Conservation (phyloP, 768 basidiomycete genomes). For the Chiua virens region DNA sequence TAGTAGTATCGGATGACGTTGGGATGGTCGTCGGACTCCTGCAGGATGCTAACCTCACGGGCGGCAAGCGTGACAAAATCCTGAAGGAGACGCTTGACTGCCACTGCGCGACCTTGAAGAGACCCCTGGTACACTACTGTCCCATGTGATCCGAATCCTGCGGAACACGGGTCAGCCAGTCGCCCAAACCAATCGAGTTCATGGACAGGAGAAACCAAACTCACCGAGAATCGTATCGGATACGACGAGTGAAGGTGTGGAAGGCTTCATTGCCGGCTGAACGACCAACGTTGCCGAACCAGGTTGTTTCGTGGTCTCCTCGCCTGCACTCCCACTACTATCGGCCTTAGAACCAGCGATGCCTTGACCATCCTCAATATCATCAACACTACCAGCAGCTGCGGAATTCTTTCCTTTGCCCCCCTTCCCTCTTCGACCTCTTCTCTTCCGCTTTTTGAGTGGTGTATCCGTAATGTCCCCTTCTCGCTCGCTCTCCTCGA, state of each 20-base stretch:
- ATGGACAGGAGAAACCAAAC: slow-evolving; percentile 18
- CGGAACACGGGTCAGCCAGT: slow-evolving; percentile 5
- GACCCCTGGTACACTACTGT: slow-evolving; percentile 94
- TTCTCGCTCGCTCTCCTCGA: slow-evolving; percentile 63
- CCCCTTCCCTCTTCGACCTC: slow-evolving; percentile 50
- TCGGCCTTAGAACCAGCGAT: slow-evolving; percentile 36
- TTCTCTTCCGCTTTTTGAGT: slow-evolving; percentile 41
- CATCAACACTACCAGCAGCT: slow-evolving; percentile 16
- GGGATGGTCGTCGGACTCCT: slow-evolving; percentile 97
- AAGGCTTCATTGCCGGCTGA: slow-evolving; percentile 18
- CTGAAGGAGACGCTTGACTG: slow-evolving; percentile 94
- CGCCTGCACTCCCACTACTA: slow-evolving; percentile 23
- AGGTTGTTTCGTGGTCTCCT: slow-evolving; percentile 14
- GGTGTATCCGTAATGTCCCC: slow-evolving; percentile 39
- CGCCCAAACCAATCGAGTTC: not conserved
- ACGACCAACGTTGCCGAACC: slow-evolving; percentile 22
- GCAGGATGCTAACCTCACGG: slow-evolving; percentile 91
- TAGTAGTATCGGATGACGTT: slow-evolving; percentile 99
- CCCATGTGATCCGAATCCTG: slow-evolving; percentile 94
- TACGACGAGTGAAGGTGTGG: slow-evolving; percentile 57
- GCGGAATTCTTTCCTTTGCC: slow-evolving; percentile 43
- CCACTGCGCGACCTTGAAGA: slow-evolving; percentile 95
- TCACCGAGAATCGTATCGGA: slow-evolving; percentile 76
- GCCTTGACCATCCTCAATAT: slow-evolving; percentile 23
- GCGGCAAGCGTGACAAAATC: slow-evolving; percentile 95